Evolutionary conservation across 179 eudicot species (phyloP), one percentile per base, ranked within the genome.

Genomic region (Sideroxylon spinosum): DNA sequence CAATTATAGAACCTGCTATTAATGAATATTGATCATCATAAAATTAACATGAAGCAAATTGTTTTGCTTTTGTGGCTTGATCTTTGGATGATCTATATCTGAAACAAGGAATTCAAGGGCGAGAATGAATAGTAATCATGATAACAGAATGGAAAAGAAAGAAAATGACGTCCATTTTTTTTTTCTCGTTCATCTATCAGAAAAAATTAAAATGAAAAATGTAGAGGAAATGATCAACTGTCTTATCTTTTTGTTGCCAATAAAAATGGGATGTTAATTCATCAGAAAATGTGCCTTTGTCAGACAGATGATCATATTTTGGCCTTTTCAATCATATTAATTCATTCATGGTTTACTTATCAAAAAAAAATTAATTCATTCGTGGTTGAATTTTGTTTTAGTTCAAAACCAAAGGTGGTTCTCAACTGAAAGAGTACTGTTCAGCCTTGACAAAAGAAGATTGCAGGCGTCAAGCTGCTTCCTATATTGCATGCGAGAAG

Each of bases 371-470:
- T 68, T 76, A 13, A 53, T 20, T 67, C 50, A 66, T 76, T 53
- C 20, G 6, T 76, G 17, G 26, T 77, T 77, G 66, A 23, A 65
- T 57, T 46, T 75, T 78, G 48, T 87, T 80, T 81, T 89, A 95
- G 98, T 95, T 95, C 78, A 95, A 93, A 86, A 90, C 96, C 77
- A 95, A 92, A 88, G 94, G 96, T 66, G 97, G 97, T 37, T 90
- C 98, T 70, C 97, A 91, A 82, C 86, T 93, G 44, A 91, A 95
- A 83, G 98, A 95, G 84, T 93, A 95, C 73, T 95, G 99, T 82
- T 80, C 94, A 67, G 90, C 94, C 61, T 87, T 95, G 85, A 93
- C 99, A 13, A 93, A 95, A 88, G 98, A 93, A 88, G 99, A 95
- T 78, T 93, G 99, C 84, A 84, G 96, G 46, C 96, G 88, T 25